Evolutionary conservation across 2,329 filamentous ascomycete species (phyloP).

Genomic region (Cladosporium halotolerans): DNA sequence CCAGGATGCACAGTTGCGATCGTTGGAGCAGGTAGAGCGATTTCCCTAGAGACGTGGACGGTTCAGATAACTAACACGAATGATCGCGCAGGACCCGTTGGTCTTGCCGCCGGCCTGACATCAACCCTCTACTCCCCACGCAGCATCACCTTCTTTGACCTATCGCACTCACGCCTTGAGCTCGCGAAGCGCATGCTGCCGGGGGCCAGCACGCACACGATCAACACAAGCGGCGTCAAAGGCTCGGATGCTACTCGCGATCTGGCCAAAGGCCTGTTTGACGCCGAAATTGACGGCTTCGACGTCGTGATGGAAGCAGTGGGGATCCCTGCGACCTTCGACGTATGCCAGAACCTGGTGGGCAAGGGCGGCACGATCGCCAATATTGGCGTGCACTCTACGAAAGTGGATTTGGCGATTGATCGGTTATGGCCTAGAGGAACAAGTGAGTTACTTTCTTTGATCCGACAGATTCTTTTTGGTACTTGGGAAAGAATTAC

Average conservation of each 20-base stretch:
- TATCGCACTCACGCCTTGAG: constrained; percentile 42
- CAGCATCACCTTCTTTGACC: constrained; percentile 48
- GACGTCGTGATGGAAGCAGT: constrained; percentile 56
- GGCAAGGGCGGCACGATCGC: constrained; percentile 50
- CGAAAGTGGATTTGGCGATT: constrained; percentile 46
- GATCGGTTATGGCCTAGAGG: constrained; percentile 51
- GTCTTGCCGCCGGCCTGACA: constrained; percentile 50
- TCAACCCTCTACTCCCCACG: constrained; percentile 50
- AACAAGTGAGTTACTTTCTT: constrained; percentile 34
- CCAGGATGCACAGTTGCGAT: constrained; percentile 50
- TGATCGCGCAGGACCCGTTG: constrained; percentile 45
- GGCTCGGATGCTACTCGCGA: constrained; percentile 32
- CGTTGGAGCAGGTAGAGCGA: constrained; percentile 38
- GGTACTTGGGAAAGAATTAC: neutral
- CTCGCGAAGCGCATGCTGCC: constrained; percentile 47
- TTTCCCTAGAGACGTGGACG: too few species aligned
- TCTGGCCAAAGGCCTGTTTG: constrained; percentile 38
- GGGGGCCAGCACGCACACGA: neutral
- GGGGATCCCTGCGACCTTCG: constrained; percentile 48
- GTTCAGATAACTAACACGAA: neutral
- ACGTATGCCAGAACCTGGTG: constrained; percentile 49
- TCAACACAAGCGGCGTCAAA: constrained; percentile 27
- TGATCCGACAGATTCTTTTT: constrained; percentile 18
- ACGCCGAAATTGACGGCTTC: constrained; percentile 43
- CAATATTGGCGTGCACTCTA: constrained; percentile 54